Evolutionary conservation across 2,329 filamentous ascomycete genomes (phyloP).

Genomic region (Sporothrix dimorphospora): DNA sequence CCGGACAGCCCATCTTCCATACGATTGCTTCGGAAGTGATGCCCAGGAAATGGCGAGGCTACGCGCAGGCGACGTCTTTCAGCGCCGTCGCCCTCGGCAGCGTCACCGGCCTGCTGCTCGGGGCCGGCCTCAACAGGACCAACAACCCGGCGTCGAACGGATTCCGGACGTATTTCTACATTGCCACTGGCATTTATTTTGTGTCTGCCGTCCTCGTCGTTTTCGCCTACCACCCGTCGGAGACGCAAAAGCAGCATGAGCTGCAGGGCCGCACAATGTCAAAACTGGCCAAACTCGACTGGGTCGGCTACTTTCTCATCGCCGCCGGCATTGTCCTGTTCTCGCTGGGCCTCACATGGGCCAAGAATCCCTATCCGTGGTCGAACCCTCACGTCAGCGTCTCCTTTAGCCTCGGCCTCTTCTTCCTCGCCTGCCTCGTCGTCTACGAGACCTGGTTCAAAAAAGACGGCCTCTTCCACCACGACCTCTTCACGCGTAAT

Average conservation of each 20-base stretch:
- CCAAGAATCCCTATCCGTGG: neutral
- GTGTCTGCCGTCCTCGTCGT: neutral
- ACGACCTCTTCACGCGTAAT: neutral
- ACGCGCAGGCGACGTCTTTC: neutral
- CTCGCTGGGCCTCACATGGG: neutral
- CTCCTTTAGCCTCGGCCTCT: neutral
- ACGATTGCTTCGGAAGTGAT: neutral
- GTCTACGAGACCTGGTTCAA: conserved; percentile 1
- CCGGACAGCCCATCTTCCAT: neutral
- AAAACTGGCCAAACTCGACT: neutral
- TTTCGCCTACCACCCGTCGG: neutral
- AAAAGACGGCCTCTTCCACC: conserved; percentile 2
- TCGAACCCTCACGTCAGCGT: neutral
- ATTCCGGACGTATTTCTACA: neutral
- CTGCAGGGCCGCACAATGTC: neutral
- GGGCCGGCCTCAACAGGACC: neutral
- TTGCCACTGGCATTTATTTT: conserved; percentile 1
- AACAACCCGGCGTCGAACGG: neutral
- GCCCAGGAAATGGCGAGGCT: neutral
- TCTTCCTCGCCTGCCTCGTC: neutral
- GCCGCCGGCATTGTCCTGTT: neutral
- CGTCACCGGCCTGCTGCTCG: neutral
- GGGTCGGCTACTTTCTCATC: neutral
- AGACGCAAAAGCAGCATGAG: neutral
- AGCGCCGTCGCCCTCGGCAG: neutral